A percentile compares a stretch with the other conserved stretches of the same genome.
These are phyloP conservation scores for Phytophthora pisi DNA, from an alignment of 352 stramenopile species.

Conservation along the genomic window DNA sequence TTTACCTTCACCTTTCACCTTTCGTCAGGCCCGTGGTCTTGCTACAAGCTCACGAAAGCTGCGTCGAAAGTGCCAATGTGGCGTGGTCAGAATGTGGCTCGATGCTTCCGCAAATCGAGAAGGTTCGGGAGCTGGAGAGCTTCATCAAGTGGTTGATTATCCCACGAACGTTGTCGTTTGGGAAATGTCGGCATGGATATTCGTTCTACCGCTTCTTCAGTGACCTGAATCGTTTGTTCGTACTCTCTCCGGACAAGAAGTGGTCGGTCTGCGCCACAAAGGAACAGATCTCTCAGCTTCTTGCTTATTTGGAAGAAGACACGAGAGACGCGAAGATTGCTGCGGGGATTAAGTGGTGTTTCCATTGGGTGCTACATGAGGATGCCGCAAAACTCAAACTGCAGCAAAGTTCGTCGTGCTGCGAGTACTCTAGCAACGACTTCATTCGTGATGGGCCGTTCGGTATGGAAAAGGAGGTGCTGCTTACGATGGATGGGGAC, in stretches of 20 bases:
- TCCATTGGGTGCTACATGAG: constrained; percentile 47
- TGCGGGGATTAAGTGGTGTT: constrained; percentile 41
- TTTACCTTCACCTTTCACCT: constrained; percentile 61
- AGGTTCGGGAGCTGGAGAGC: constrained; percentile 56
- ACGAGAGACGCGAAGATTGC: constrained; percentile 40
- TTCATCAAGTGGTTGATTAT: constrained; percentile 68
- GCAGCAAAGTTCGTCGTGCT: constrained; percentile 34
- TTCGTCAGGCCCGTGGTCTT: constrained; percentile 30
- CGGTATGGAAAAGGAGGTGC: constrained; percentile 49
- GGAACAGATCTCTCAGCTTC: constrained; percentile 40
- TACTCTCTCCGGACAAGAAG: constrained; percentile 50
- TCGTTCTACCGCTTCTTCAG: constrained; percentile 73
- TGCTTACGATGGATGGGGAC: constrained; percentile 48
- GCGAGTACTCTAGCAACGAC: constrained; percentile 38
- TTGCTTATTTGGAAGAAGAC: constrained; percentile 64
- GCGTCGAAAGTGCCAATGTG: constrained; percentile 62
- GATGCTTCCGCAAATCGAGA: constrained; percentile 53
- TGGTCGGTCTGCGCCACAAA: constrained; percentile 48
- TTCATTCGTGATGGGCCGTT: constrained; percentile 52
- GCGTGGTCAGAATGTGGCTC: constrained; percentile 67
- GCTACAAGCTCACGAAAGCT: constrained; percentile 62
- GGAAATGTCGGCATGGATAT: constrained; percentile 57
- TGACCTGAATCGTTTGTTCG: constrained; percentile 59
- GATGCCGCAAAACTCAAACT: constrained; percentile 19
- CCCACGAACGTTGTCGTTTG: constrained; percentile 63